Evolutionary conservation across 192 early-diverging fungal genomes (phyloP), one percentile per base, ranked within the genome.

Genomic region (Rhizophagus sp.): DNA sequence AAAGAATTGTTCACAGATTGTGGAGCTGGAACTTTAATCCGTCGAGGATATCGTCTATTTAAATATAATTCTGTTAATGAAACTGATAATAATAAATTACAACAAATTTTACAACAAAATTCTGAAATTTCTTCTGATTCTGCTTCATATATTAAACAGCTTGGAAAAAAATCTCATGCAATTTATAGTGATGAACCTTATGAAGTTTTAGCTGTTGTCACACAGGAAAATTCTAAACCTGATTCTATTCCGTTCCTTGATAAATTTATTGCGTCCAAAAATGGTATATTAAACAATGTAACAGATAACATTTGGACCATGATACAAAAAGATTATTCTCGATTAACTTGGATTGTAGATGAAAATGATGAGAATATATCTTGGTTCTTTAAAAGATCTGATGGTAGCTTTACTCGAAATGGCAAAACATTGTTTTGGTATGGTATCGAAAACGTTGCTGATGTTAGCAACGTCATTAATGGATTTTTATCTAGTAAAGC

Each of bases 1-100:
- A 99, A 99, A 89, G 98, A 99, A 86, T 88, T 99, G 66, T 99
- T 99, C 78, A 99, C 98, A 47, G 95, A 98, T 84, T 91, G 90
- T 76, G 97, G 98, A n/a, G 94, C 98, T 8, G 97, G 97, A 34
- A 99, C 98, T 7, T 88, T 99, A 68, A 96, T 99, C 62, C 95
- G 97, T 73, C 95, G 98, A 50, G 98, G 97, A 39, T 93, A 98
- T 91, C 91, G 93, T 75, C 86, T 99, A 47, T 94, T 93, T 80
- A 90, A 91, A 75, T 89, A 91, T 83, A 83, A 89, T 76, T 87
- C 85, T 25, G 82, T 95, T 72, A 87, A 89, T 4, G 84, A 92
- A 15, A 80, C 94, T 4, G 96, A 99, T 85, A 83, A 90, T 75
- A 94, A 95, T 79, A 92, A 92, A 50, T 85, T 99, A 72, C 93